Conservation (phyloP, 2,329 filamentous ascomycete genomes). For the Diaporthe citriasiana region DNA sequence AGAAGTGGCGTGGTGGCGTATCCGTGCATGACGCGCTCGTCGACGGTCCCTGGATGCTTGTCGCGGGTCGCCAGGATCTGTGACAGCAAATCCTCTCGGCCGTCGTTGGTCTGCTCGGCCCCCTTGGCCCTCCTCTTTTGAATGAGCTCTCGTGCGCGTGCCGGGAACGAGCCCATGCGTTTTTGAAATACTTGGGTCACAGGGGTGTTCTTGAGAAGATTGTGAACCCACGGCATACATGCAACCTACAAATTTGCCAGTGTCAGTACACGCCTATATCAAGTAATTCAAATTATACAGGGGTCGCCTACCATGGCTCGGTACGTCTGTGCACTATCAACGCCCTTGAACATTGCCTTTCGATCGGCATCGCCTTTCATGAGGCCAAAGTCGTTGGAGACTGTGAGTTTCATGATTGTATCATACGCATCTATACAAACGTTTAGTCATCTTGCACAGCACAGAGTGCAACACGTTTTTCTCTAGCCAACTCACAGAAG, state of each 20-base stretch:
- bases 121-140: neutral
- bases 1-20: slow-evolving; percentile 44
- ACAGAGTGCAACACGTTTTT: neutral
- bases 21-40: neutral
- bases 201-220: neutral
- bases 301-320: neutral
- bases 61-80: neutral
- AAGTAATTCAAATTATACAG: neutral
- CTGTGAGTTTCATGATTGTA: neutral
- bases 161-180: neutral
- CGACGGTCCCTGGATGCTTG: slow-evolving; percentile 6
- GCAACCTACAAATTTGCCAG: neutral
- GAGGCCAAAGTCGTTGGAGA: neutral
- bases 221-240: neutral
- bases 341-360: neutral
- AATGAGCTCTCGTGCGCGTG: neutral
- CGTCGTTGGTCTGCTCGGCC: neutral
- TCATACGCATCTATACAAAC: neutral
- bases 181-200: neutral
- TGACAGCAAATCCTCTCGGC: neutral
- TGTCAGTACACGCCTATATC: neutral
- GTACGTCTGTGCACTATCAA: neutral
- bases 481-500: neutral
- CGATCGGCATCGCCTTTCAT: neutral
- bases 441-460: neutral